Conservation (phyloP, 352 stramenopile genomes). For the Phytopythium mirpurense region DNA sequence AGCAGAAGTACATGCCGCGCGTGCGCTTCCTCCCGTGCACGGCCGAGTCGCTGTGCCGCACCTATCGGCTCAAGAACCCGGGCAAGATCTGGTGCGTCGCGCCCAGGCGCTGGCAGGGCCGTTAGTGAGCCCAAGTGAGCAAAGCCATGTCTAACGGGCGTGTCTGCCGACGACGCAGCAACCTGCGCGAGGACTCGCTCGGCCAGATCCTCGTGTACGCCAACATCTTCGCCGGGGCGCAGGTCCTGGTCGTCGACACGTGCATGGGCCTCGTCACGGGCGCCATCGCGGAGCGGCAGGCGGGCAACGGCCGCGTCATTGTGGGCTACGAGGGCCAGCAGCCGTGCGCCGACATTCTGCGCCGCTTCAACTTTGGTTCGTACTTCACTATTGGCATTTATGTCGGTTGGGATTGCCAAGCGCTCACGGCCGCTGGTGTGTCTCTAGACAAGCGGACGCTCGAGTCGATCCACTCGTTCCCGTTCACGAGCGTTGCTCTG, state of each 20-base stretch:
- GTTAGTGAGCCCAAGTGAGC: too few species aligned
- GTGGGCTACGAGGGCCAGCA: constrained; percentile 74
- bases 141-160: too few species aligned
- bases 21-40: constrained; percentile 86
- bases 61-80: constrained; percentile 88
- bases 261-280: constrained; percentile 91
- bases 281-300: constrained; percentile 81
- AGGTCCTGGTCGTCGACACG: constrained; percentile 91
- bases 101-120: too few species aligned
- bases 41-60: constrained; percentile 83
- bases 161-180: constrained; percentile 19
- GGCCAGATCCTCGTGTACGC: constrained; percentile 91
- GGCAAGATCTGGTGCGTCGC: constrained; percentile 78
- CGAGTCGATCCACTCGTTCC: constrained; percentile 74
- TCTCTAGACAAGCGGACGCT: constrained; percentile 54
- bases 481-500: constrained; percentile 54
- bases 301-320: constrained; percentile 64
- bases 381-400: neutral
- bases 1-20: constrained; percentile 90
- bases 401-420: too few species aligned
- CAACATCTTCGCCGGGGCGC: constrained; percentile 88
- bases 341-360: constrained; percentile 64
- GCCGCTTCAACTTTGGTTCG: constrained; percentile 83
- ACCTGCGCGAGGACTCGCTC: constrained; percentile 91
- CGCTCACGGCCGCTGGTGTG: neutral